Percentiles rank a stretch among this genome's conserved stretches.
Evolutionary conservation across 192 early-diverging fungal species (phyloP).

Genomic region (Coemansia sp.): DNA sequence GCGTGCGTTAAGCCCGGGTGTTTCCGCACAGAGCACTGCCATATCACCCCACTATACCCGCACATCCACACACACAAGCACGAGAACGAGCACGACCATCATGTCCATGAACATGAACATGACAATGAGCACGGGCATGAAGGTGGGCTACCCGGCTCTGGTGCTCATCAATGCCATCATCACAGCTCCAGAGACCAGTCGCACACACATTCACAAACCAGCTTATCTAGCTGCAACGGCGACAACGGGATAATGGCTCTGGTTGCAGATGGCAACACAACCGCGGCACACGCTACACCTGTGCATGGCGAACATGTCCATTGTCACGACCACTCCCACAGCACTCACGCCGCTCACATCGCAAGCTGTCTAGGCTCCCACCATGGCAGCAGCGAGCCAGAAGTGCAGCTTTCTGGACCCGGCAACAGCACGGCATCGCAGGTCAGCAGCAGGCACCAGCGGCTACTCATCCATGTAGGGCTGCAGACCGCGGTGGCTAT

Average conservation of each 20-base stretch:
- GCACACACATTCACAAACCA: not conserved
- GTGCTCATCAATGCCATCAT: too few species aligned
- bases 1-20: constrained; percentile 34
- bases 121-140: not conserved
- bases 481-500: constrained; percentile 52
- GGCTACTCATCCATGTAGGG: constrained; percentile 37
- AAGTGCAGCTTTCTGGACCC: constrained; percentile 13
- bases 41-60: constrained; percentile 46
- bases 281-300: too few species aligned
- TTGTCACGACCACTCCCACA: not conserved
- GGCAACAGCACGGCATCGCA: constrained; percentile 24
- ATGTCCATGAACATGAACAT: too few species aligned
- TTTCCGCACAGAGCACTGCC: constrained; percentile 45
- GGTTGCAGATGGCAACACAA: not conserved
- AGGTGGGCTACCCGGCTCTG: not conserved
- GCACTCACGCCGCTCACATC: not conserved
- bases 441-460: constrained; percentile 34
- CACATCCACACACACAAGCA: constrained; percentile 25
- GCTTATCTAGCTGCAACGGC: not conserved
- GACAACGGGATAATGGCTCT: not conserved
- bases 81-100: too few species aligned
- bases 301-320: too few species aligned
- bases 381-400: constrained; percentile 8
- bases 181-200: not conserved
- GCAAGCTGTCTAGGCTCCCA: not conserved